These are phyloP conservation scores for Trichoderma sp. DNA, from an alignment of 2,329 filamentous ascomycete species.

Conservation along the genomic window DNA sequence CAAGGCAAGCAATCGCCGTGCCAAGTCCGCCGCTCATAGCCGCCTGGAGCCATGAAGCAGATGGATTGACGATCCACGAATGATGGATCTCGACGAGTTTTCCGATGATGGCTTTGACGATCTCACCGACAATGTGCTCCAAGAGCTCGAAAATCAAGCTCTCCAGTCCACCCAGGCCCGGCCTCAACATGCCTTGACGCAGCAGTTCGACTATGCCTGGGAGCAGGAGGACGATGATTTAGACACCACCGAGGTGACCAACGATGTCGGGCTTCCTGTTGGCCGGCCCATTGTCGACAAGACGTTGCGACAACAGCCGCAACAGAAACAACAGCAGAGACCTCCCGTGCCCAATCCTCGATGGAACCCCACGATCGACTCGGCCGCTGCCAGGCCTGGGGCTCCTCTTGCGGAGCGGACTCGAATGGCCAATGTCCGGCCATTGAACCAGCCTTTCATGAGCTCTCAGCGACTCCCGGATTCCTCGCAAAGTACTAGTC, in stretches of 20 bases:
- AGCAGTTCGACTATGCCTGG: constrained; percentile 40
- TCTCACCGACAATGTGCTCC: constrained; percentile 54
- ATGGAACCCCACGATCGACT: constrained; percentile 38
- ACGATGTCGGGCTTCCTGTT: constrained; percentile 43
- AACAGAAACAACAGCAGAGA: constrained; percentile 14
- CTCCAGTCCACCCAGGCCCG: constrained; percentile 58
- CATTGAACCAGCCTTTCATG: constrained; percentile 26
- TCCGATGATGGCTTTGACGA: constrained; percentile 63
- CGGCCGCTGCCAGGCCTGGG: constrained; percentile 23
- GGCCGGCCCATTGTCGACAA: constrained; percentile 37
- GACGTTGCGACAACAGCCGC: constrained; percentile 34
- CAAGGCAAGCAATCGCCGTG: not conserved
- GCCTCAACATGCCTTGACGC: constrained; percentile 38
- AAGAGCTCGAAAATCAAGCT: constrained; percentile 63
- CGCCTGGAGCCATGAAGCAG: constrained; percentile 20
- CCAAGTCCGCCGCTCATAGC: not conserved
- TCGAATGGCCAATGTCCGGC: constrained; percentile 20
- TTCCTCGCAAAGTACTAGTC: constrained; percentile 30
- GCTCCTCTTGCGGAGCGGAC: constrained; percentile 22
- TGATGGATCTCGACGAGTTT: constrained; percentile 53
- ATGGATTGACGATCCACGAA: constrained; percentile 21
- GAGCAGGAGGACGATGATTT: constrained; percentile 57
- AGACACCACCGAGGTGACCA: constrained; percentile 56
- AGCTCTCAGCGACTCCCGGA: constrained; percentile 33
- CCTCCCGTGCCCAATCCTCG: constrained; percentile 36